Evolutionary conservation across 495 filamentous ascomycete genomes (phyloP), one percentile per base, ranked within the genome.

Genomic region (Chaetomium tenue): DNA sequence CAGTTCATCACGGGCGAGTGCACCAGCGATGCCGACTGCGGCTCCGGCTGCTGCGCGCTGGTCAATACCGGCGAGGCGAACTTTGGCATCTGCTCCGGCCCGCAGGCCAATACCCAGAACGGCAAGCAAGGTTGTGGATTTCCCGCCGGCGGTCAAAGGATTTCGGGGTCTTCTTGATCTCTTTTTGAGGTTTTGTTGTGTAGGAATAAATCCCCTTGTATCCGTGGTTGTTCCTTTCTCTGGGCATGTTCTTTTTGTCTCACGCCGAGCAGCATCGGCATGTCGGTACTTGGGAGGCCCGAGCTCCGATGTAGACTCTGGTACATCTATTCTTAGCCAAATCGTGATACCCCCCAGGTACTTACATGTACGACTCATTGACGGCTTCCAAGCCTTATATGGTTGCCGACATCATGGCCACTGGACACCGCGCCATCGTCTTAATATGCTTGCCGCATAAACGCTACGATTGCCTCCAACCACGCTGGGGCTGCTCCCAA

Each of bases 101-200:
- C 71, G 2, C 72, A 67, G 11, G 79, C 75, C n/a, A 68, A 75
- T 58, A 72, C 64, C 58, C 76, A 78, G 66, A 73, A 74, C 48
- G 80, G 77, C 46, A 82, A 82, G 72, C 72, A 75, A 13, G 79
- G 80, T 23, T 82, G 80, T 63, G 80, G 79, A 11, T 82, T 82
- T 65, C 68, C 68, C 5, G 30, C n/a, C 7, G 66, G 66, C 40
- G 69, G 69, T 9, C 30, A 57, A 30, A 37, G 52, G 16, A 55
- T 55, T 53, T 25, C 40, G 18, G 47, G 47, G 7, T 28, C n/a
- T 22, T 4, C 46, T 52, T 52, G 37, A 40, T 26, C 33, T 11
- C 5, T 20, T 5, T 6, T 18, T 11, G n/a, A n/a, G n/a, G 46
- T 20, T 50, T 9, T 20, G 46, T 20, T 50, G 46, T 11, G 18